A percentile compares a stretch with the other conserved stretches of the same genome.
phyloP scores from a whole-genome alignment of 257 asterid genomes.

The Cordia subcordata region DNA sequence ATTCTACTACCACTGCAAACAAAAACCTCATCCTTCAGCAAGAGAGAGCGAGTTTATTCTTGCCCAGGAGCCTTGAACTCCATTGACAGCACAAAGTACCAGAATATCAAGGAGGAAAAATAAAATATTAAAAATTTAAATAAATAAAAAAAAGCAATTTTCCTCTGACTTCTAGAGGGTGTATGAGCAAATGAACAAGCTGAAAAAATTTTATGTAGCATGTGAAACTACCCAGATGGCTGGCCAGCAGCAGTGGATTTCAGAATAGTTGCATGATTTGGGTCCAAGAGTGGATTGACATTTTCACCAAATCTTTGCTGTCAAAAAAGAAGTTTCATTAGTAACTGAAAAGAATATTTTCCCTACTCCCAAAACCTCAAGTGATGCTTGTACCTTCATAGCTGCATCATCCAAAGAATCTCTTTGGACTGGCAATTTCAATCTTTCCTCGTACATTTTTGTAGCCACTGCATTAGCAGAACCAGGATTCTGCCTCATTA shows the following conservation, averaged over 20 bases:
- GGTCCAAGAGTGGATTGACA: constrained; percentile 72
- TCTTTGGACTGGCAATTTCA: constrained; percentile 76
- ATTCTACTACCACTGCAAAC: no score
- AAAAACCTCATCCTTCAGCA: no score
- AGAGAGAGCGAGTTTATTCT: no score
- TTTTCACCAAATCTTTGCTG: constrained; percentile 95
- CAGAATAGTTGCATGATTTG: constrained; percentile 80
- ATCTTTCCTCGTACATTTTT: constrained; percentile 86
- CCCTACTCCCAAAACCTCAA: constrained; percentile 2
- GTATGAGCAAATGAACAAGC: neutral
- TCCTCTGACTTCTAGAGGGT: no score
- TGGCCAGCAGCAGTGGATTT: constrained; percentile 88
- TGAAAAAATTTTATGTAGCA: neutral
- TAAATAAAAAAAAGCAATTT: neutral
- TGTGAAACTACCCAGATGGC: constrained; percentile 64
- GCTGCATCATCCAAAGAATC: constrained; percentile 87
- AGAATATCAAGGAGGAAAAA: no score
- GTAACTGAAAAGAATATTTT: neutral
- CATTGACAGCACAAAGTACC: no score
- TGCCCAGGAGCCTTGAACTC: no score
- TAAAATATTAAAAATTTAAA: no score
- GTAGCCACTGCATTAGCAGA: constrained; percentile 79
- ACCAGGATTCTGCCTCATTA: constrained; percentile 76
- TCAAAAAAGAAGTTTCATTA: constrained; percentile 23
- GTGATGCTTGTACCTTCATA: constrained; percentile 52